Percentiles rank a stretch among this genome's conserved stretches.
These are phyloP conservation scores for Orbilia javanica DNA, from an alignment of 2,329 filamentous ascomycete genomes.

Conservation along the genomic window DNA sequence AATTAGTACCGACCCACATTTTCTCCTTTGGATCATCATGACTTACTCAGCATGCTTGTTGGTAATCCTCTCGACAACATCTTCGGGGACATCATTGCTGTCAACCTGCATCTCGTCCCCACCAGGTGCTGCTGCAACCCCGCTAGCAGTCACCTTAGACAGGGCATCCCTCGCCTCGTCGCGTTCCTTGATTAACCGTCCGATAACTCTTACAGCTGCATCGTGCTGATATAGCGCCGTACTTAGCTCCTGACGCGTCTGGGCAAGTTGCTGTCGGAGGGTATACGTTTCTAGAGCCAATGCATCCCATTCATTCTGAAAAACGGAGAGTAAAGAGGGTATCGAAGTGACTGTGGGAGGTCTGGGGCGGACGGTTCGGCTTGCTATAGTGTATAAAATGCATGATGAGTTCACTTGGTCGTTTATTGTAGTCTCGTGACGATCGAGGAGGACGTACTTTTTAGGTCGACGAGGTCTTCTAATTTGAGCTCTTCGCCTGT, in stretches of 20 bases:
- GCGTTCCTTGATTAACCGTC: constrained; percentile 86
- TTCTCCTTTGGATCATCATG: not conserved
- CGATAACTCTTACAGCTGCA: constrained; percentile 94
- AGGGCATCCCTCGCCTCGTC: constrained; percentile 92
- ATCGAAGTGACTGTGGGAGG: constrained; percentile 96
- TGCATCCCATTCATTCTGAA: constrained; percentile 99
- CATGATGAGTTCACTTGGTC: constrained; percentile 11
- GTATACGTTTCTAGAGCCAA: constrained; percentile 92
- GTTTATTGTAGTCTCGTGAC: not conserved
- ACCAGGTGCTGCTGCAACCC: constrained; percentile 68
- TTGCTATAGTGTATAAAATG: constrained; percentile 65
- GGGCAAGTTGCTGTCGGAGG: constrained; percentile 86
- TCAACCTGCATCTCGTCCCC: constrained; percentile 96
- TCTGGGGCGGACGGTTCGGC: constrained; percentile 85
- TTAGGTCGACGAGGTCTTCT: constrained; percentile 89
- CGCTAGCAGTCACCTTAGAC: constrained; percentile 82
- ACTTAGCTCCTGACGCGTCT: constrained; percentile 92
- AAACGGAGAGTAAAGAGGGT: constrained; percentile 89
- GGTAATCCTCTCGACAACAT: constrained; percentile 79
- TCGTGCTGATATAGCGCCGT: constrained; percentile 97
- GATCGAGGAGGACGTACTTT: constrained; percentile 67
- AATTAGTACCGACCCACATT: constrained; percentile 20
- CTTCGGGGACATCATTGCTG: constrained; percentile 78
- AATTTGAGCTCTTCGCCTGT: constrained; percentile 84
- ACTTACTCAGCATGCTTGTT: constrained; percentile 82